Base-by-base conservation (phyloP, 164 flowering plant species). In the Annona squamosa region DNA sequence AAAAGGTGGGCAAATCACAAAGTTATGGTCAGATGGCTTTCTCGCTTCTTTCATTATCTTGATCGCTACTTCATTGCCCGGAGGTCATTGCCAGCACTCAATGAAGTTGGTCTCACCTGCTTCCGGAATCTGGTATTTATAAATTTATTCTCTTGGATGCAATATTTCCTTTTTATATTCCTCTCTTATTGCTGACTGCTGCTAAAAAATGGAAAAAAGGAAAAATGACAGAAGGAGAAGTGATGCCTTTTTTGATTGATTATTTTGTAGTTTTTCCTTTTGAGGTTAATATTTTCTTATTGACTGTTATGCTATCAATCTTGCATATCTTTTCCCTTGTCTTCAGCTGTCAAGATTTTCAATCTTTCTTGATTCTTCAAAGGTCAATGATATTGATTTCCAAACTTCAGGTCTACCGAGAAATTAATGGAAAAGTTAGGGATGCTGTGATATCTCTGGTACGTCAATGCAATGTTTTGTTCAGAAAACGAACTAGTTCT, bases 11-110 rank as follows among this genome's bases (percentile, higher is more conserved):
- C 86, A 46, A 91, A 96, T 78, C 98, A 93, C 83, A 96, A 93
- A 80, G 84, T 93, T 66, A 91, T 93, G 98, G 95, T 93, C 67
- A 86, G 98, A 74, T 93, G 98, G 99, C 91, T 96, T 68, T 91
- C 97, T 37, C 87, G 97, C 12, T 93, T 93, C 90, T 93, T 96
- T 75, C 82, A 81, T 71, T 93, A 91, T 82, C 90, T 96, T 67
- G 99, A 93, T 76, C 93, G 95, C 9, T 90, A 89, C 82, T 91
- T 91, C 75, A 88, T 93, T 75, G 90, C 95, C 62, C 88, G 94
- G 77, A 88, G 95, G 70, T 87, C 97, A 3, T 91, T 96, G 78
- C 93, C 97, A 13, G 69, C 91, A 57, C 88, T 96, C 9, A 86
- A 90, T 76, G 97, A 93, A 81, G 98, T 89, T 82, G 99, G 98